phyloP scores from a whole-genome alignment of 257 asterid genomes.

The Gardenia jasminoides region DNA sequence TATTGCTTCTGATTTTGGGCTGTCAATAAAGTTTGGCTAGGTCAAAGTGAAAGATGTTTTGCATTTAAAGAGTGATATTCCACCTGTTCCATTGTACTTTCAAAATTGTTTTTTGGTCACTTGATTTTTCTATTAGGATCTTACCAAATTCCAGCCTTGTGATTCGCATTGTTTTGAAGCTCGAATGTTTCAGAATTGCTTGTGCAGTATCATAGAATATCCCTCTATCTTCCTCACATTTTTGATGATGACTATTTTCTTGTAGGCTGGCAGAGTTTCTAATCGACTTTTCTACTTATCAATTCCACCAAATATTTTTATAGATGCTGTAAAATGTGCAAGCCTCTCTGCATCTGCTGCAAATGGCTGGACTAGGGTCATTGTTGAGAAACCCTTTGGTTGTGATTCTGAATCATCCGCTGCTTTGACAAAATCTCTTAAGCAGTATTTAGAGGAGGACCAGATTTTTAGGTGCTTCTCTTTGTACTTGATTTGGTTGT shows the following conservation, averaged over 20 bases:
- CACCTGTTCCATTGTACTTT: not conserved
- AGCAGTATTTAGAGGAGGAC: constrained; percentile 83
- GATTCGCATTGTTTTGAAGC: not conserved
- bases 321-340: constrained; percentile 86
- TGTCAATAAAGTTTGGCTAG: not conserved
- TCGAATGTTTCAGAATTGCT: not conserved
- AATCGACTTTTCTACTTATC: constrained; percentile 91
- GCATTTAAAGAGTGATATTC: not conserved
- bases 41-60: not conserved
- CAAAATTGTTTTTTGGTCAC: not conserved
- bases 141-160: not conserved
- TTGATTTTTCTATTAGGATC: not conserved
- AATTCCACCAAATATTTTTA: constrained; percentile 90
- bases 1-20: not conserved
- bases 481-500: not conserved
- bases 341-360: constrained; percentile 81
- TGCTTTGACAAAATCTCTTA: constrained; percentile 81
- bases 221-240: not conserved
- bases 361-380: constrained; percentile 94
- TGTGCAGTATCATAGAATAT: not conserved
- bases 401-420: constrained; percentile 94
- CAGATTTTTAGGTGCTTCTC: constrained; percentile 74
- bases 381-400: constrained; percentile 98
- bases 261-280: constrained; percentile 76
- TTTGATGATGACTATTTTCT: constrained; percentile 15